phyloP scores from a whole-genome alignment of 2,329 filamentous ascomycete species.

The Rachicladosporium sp. region DNA sequence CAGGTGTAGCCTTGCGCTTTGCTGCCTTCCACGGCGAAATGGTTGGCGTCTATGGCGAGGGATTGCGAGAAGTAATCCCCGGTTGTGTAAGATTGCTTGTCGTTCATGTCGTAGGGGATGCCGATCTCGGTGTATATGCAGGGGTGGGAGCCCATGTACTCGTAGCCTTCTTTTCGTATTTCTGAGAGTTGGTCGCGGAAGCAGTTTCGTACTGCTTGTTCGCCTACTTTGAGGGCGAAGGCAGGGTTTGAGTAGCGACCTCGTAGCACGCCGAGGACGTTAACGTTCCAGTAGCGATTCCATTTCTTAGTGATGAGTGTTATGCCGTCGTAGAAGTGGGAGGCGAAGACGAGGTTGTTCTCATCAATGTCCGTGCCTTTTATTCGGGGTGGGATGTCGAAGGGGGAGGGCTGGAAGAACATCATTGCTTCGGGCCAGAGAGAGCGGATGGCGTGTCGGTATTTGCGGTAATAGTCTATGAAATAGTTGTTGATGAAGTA shows the following conservation, averaged over 20 bases:
- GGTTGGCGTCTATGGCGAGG: constrained; percentile 88
- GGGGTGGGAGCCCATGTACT: constrained; percentile 78
- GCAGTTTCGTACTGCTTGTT: constrained; percentile 87
- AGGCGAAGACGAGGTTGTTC: constrained; percentile 77
- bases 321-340: constrained; percentile 94
- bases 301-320: constrained; percentile 97
- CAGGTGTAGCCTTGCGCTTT: constrained; percentile 73
- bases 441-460: constrained; percentile 59
- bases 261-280: constrained; percentile 82
- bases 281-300: constrained; percentile 95
- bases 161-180: constrained; percentile 74
- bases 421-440: constrained; percentile 73
- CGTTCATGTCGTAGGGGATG: constrained; percentile 97
- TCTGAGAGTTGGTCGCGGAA: constrained; percentile 76
- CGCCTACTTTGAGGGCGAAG: constrained; percentile 84
- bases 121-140: constrained; percentile 90
- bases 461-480: constrained; percentile 70
- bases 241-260: constrained; percentile 80
- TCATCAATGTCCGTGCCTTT: constrained; percentile 86
- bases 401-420: constrained; percentile 80
- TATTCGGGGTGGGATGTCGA: constrained; percentile 80
- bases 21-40: constrained; percentile 80
- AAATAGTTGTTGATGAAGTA: constrained; percentile 87
- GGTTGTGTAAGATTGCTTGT: constrained; percentile 87
- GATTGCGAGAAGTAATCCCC: constrained; percentile 91